Conservation (phyloP, 2,329 filamentous ascomycete genomes). For the Colletotrichum tropicale region DNA sequence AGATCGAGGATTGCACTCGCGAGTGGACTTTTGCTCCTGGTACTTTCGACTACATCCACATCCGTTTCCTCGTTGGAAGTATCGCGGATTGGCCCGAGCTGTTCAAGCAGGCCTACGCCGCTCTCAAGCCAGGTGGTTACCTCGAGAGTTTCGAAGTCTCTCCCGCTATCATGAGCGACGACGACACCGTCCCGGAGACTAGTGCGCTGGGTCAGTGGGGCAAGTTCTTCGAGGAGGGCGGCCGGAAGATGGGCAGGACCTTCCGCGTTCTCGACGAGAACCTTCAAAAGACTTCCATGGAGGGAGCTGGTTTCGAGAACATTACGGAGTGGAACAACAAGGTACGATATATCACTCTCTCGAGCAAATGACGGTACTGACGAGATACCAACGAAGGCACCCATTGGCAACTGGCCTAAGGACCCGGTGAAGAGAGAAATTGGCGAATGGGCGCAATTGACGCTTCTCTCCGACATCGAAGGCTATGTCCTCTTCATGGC, state of each 20-base stretch:
- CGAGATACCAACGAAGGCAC: slow-evolving; percentile 19
- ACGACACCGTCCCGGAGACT: slow-evolving; percentile 29
- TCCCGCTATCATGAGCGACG: slow-evolving; percentile 29
- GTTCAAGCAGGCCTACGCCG: slow-evolving; percentile 49
- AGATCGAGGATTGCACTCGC: slow-evolving; percentile 66
- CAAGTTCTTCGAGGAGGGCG: slow-evolving; percentile 35
- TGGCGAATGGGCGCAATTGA: slow-evolving; percentile 34
- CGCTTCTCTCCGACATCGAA: slow-evolving; percentile 35
- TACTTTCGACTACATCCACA: slow-evolving; percentile 63
- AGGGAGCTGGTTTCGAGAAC: slow-evolving; percentile 30
- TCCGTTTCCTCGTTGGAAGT: slow-evolving; percentile 55
- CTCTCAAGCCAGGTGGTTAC: slow-evolving; percentile 54
- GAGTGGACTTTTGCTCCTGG: slow-evolving; percentile 50
- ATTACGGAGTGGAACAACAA: slow-evolving; percentile 25
- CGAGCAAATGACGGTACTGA: neutral
- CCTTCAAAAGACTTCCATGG: slow-evolving; percentile 32
- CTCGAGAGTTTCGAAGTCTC: slow-evolving; percentile 42
- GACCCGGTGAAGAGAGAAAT: slow-evolving; percentile 38
- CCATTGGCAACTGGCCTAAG: slow-evolving; percentile 45
- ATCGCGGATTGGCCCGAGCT: slow-evolving; percentile 58
- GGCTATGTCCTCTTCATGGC: slow-evolving; percentile 36
- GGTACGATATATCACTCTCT: neutral
- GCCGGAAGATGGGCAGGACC: slow-evolving; percentile 32
- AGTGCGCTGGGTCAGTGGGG: slow-evolving; percentile 37
- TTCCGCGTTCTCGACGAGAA: slow-evolving; percentile 34